Conservation (phyloP, 192 early-diverging fungal genomes). For the Phycomyces blakesleeanus region DNA sequence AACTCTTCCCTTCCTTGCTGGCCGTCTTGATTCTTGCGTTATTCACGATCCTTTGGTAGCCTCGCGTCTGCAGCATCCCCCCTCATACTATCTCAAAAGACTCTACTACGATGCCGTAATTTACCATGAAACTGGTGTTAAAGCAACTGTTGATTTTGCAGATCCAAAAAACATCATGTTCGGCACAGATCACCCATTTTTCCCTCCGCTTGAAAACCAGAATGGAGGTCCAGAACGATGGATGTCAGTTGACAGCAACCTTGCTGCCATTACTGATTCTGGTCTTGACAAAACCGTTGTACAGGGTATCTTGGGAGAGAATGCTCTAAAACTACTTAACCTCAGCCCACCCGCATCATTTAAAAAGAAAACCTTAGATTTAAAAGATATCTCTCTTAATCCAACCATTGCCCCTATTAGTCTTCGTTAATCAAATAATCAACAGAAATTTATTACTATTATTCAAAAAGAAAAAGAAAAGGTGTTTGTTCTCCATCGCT, state of each 20-base stretch:
- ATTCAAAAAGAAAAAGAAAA: not conserved
- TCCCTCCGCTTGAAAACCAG: not conserved
- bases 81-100: constrained; percentile 1
- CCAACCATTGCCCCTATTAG: no score
- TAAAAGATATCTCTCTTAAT: not conserved
- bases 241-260: not conserved
- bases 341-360: not conserved
- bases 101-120: not conserved
- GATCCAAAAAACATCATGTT: not conserved
- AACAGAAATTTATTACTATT: no score
- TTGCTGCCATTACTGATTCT: not conserved
- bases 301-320: not conserved
- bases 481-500: not conserved
- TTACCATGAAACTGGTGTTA: not conserved
- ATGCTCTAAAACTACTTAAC: not conserved
- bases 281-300: not conserved
- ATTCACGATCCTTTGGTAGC: not conserved
- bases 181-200: not conserved
- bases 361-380: not conserved
- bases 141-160: not conserved
- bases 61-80: constrained; percentile 3
- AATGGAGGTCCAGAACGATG: not conserved
- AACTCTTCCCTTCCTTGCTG: constrained; percentile 38
- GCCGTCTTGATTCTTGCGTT: constrained; percentile 35
- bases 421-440: no score